A percentile compares a stretch with the other conserved stretches of the same genome.
phyloP scores from a whole-genome alignment of 495 filamentous ascomycete genomes.

The Talaromyces trachyspermus region DNA sequence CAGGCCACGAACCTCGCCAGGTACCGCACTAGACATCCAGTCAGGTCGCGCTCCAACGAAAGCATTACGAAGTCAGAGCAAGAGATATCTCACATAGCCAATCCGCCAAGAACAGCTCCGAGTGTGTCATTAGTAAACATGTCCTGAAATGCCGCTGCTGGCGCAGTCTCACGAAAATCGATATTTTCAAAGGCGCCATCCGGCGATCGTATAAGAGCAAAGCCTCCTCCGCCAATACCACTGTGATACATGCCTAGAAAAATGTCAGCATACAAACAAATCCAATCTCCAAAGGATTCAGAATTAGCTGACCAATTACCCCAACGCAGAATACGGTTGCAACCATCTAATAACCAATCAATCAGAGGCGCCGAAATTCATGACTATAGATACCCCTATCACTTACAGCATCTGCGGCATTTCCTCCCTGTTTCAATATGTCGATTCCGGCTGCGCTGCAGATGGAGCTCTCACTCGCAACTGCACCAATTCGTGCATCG shows the following conservation, averaged over 20 bases:
- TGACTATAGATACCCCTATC: too few relatives aligned
- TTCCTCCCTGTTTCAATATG: constrained; percentile 60
- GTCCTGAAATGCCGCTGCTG: constrained; percentile 64
- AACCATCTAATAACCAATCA: constrained; percentile 38
- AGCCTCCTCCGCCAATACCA: constrained; percentile 84
- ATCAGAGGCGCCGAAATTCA: constrained; percentile 1
- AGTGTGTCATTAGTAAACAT: constrained; percentile 64
- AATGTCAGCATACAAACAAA: constrained; percentile 13
- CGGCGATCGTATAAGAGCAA: constrained; percentile 63
- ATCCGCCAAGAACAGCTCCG: constrained; percentile 46
- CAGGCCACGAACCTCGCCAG: constrained; percentile 74
- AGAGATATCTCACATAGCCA: constrained; percentile 51
- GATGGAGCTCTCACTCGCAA: constrained; percentile 69
- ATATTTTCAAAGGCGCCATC: constrained; percentile 64
- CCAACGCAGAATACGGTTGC: constrained; percentile 70
- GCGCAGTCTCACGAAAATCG: constrained; percentile 82
- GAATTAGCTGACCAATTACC: constrained; percentile 48
- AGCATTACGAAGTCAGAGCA: not conserved
- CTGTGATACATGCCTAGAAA: constrained; percentile 71
- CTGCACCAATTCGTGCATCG: constrained; percentile 54
- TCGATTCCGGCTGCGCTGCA: constrained; percentile 73
- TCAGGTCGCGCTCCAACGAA: not conserved
- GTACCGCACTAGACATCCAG: constrained; percentile 53
- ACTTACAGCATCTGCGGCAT: constrained; percentile 65
- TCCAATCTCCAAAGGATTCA: constrained; percentile 10